Percentiles rank a stretch among this genome's conserved stretches.
These are phyloP conservation scores for Penicillium polonicum DNA, from an alignment of 2,329 filamentous ascomycete genomes.

Conservation along the genomic window DNA sequence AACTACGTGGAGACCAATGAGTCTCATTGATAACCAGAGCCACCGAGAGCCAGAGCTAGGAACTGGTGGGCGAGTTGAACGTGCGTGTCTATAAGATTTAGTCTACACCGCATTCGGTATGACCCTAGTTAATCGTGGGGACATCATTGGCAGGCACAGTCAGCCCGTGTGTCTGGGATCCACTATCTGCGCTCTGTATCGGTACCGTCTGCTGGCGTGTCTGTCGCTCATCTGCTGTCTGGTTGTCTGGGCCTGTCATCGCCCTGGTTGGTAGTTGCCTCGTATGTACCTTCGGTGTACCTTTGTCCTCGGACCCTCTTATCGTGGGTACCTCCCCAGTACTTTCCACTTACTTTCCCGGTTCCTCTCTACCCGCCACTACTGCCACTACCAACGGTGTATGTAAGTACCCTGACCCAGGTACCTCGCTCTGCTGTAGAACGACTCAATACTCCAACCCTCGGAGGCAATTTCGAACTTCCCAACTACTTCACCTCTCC, in stretches of 20 bases:
- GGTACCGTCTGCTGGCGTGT: constrained; percentile 13
- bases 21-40: constrained; percentile 8
- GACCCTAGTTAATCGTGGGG: constrained; percentile 15
- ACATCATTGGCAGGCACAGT: constrained; percentile 1
- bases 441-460: constrained; percentile 8
- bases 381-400: constrained; percentile 14
- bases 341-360: not conserved
- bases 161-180: constrained; percentile 5
- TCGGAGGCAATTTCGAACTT: constrained; percentile 22
- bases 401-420: constrained; percentile 18
- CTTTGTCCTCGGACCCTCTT: constrained; percentile 9
- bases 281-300: constrained; percentile 11
- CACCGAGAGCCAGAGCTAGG: constrained; percentile 10
- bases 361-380: constrained; percentile 7
- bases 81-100: constrained; percentile 25
- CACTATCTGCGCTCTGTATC: constrained; percentile 11
- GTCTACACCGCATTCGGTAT: constrained; percentile 22
- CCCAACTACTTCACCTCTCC: constrained; percentile 12
- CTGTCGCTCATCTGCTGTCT: not conserved
- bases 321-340: constrained; percentile 11
- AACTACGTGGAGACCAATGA: constrained; percentile 15
- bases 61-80: constrained; percentile 19
- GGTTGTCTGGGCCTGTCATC: constrained; percentile 8
- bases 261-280: constrained; percentile 2
- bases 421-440: constrained; percentile 17